Conservation (phyloP, 2,329 filamentous ascomycete genomes). For the Tolypocladium ophioglossoides region DNA sequence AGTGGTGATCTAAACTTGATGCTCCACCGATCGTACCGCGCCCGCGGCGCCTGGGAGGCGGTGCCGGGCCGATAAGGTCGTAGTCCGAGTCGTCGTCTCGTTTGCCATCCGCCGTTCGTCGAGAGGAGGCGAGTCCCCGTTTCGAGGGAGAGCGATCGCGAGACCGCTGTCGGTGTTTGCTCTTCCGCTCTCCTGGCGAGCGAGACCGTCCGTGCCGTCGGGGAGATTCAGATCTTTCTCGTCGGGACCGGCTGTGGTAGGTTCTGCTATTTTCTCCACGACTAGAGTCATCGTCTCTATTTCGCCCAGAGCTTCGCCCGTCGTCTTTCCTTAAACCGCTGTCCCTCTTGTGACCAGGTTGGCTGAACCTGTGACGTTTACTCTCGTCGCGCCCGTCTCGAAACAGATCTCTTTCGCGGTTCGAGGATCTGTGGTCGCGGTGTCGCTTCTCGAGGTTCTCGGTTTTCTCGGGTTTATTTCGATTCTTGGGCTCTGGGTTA, state of each 20-base stretch:
- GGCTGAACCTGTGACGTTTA: slow-evolving; percentile 1
- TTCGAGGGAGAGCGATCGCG: slow-evolving; percentile 1
- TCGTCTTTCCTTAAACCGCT: slow-evolving; percentile 3
- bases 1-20: slow-evolving; percentile 70
- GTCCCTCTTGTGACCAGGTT: neutral
- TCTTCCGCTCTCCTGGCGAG: slow-evolving; percentile 18
- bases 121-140: neutral
- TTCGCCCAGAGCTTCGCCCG: slow-evolving; percentile 5
- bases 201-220: slow-evolving; percentile 16
- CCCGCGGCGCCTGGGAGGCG: slow-evolving; percentile 47
- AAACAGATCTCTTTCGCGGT: slow-evolving; percentile 9
- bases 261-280: neutral
- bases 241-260: neutral
- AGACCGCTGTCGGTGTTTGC: slow-evolving; percentile 23
- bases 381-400: neutral
- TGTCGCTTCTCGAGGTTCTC: slow-evolving; percentile 1
- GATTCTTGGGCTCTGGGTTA: neutral
- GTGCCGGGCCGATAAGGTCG: slow-evolving; percentile 65
- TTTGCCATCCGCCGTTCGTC: neutral
- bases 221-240: slow-evolving; percentile 11
- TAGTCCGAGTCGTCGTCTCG: slow-evolving; percentile 49
- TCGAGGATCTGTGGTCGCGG: slow-evolving; percentile 1
- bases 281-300: neutral
- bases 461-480: neutral
- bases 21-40: slow-evolving; percentile 52